A percentile compares a stretch with the other conserved stretches of the same genome.
These are phyloP conservation scores for Graphium sp. DNA, from an alignment of 2,329 filamentous ascomycete genomes.

Conservation along the genomic window DNA sequence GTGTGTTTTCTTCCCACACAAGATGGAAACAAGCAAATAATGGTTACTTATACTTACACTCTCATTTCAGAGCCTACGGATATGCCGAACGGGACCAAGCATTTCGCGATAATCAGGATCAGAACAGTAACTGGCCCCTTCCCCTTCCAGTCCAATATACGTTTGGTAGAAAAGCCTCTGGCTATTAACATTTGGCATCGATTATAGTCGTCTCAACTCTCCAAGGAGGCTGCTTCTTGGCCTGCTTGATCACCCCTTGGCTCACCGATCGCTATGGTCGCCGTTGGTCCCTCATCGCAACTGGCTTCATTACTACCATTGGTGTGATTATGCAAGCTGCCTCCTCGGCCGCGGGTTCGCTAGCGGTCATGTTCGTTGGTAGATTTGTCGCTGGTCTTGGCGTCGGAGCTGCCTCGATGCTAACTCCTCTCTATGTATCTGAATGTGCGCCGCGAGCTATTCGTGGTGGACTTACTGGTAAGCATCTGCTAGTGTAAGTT, in stretches of 20 bases:
- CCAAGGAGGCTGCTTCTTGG: slow-evolving; percentile 51
- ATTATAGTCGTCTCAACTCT: slow-evolving; percentile 43
- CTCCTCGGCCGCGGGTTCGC: slow-evolving; percentile 31
- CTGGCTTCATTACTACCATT: slow-evolving; percentile 37
- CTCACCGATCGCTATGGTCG: slow-evolving; percentile 38
- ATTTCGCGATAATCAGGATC: slow-evolving; percentile 34
- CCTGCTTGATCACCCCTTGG: slow-evolving; percentile 39
- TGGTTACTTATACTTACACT: too few relatives aligned
- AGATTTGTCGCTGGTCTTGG: slow-evolving; percentile 34
- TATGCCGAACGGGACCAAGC: slow-evolving; percentile 12
- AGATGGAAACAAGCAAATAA: slow-evolving; percentile 7
- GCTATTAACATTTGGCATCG: slow-evolving; percentile 9
- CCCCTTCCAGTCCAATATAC: not conserved
- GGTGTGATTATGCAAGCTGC: slow-evolving; percentile 49
- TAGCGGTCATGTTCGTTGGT: slow-evolving; percentile 49
- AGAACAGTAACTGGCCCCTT: slow-evolving; percentile 24
- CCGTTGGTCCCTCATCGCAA: slow-evolving; percentile 32
- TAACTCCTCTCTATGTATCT: slow-evolving; percentile 26
- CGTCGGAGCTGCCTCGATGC: slow-evolving; percentile 29
- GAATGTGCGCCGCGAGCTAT: slow-evolving; percentile 33
- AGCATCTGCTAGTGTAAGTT: too few relatives aligned
- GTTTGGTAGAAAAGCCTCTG: too few relatives aligned
- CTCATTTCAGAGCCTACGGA: slow-evolving; percentile 12
- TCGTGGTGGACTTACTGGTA: slow-evolving; percentile 28
- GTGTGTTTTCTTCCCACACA: slow-evolving; percentile 9